Base-by-base conservation (phyloP, 805 yeast species). In the Nakazawaea laoshanensis region DNA sequence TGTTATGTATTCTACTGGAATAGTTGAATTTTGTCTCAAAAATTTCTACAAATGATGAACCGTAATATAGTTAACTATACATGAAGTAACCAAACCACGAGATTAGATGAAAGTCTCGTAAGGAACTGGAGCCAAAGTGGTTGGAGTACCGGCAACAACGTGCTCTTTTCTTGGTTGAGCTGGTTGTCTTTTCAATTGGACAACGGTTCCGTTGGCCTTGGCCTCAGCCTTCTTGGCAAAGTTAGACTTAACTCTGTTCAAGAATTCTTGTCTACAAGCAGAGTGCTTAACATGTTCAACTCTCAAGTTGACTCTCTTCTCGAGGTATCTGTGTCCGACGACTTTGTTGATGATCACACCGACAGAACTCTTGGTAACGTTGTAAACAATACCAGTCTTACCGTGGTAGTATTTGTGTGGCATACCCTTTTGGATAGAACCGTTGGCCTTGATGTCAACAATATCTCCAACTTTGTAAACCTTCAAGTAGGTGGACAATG, bases 361-460 rank as follows among this genome's bases (percentile, higher is more conserved):
- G 50, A 92, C 97, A 48, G 98, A 74, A 46, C 95, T 71, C 79
- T 85, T 92, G 82, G 98, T 89, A 53, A 92, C 94, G 80, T 92
- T 92, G 95, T 78, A 92, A 50, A 92, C 78, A 56, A 92, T 85
- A 81, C 98, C 98, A 52, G 98, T 92, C 81, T 88, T 92, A 73
- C 98, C 98, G 79, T 92, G 96, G 96, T 92, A 92, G 83, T 76
- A 88, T 77, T 92, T 92, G 87, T 86, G 95, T 67, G 98, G 98
- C 96, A 92, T 86, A 85, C 97, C 96, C 82, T 89, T 88, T 68
- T 92, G 97, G 77, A 88, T 76, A 53, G 98, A 77, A 78, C 96
- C 96, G 67, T 92, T 92, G 68, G 94, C 98, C 75, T 85, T 89
- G 77, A 92, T 88, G 71, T 92, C 98, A 61, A 92, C 98, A 58